A percentile compares a stretch with the other conserved stretches of the same genome.
These are phyloP conservation scores for Phytophthora rubi DNA, from an alignment of 352 stramenopile species.

Conservation along the genomic window DNA sequence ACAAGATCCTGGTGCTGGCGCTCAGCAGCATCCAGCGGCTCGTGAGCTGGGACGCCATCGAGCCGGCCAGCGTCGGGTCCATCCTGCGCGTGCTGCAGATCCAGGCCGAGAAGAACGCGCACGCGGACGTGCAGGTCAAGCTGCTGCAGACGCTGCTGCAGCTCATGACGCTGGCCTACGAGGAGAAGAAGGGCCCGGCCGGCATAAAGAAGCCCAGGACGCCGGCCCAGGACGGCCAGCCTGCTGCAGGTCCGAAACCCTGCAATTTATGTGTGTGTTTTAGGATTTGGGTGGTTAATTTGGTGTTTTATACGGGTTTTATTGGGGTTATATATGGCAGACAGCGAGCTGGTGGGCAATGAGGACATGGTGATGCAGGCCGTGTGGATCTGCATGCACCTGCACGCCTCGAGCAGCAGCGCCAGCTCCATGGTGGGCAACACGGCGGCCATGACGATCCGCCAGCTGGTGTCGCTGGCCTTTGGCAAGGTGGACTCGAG, in stretches of 20 bases:
- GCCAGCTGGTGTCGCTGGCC: conserved; percentile 86
- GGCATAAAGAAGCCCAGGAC: background rate
- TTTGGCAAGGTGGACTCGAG: conserved; percentile 84
- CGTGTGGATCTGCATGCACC: conserved; percentile 88
- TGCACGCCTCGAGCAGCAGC: conserved; percentile 76
- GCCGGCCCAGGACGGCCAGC: background rate
- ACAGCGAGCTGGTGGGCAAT: conserved; percentile 72
- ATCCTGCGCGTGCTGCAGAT: conserved; percentile 97
- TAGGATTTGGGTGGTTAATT: too few relatives aligned
- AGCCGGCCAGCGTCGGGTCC: conserved; percentile 93
- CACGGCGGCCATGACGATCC: conserved; percentile 88
- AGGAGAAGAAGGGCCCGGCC: conserved; percentile 49
- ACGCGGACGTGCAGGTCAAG: conserved; percentile 89
- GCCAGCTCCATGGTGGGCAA: conserved; percentile 85
- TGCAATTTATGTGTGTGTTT: too few relatives aligned
- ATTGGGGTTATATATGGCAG: background rate
- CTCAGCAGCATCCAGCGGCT: conserved; percentile 96
- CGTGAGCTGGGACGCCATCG: conserved; percentile 95
- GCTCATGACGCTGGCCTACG: conserved; percentile 82
- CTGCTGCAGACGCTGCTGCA: conserved; percentile 89
- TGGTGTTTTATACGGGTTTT: too few relatives aligned
- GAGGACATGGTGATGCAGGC: conserved; percentile 89
- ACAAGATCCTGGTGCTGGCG: conserved; percentile 94
- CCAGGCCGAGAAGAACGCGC: conserved; percentile 91
- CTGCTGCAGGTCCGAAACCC: conserved; percentile 1